Percentiles rank a stretch among this genome's conserved stretches.
Conservation (phyloP, 1,284 basidiomycete genomes). For the Mycena sp. region DNA sequence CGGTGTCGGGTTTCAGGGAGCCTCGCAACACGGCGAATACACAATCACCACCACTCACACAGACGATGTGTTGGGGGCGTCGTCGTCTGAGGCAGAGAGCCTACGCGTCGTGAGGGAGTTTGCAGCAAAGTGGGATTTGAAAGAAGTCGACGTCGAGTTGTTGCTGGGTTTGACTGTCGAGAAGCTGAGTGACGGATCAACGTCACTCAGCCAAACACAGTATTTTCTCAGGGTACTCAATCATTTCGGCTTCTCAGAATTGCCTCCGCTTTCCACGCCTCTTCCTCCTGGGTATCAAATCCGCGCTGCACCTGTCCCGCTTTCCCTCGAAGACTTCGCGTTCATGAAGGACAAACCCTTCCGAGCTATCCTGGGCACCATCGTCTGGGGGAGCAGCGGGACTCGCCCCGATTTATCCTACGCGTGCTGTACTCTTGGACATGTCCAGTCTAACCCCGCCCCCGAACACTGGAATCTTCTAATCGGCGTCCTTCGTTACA, state of each 20-base stretch:
- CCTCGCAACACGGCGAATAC: too few relatives aligned
- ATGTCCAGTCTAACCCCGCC: slow-evolving; percentile 12
- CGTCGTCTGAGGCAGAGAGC: slow-evolving; percentile 11
- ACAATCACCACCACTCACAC: slow-evolving; percentile 20
- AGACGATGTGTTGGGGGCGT: slow-evolving; percentile 20
- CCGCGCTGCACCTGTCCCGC: background rate
- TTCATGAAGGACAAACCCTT: slow-evolving; percentile 22
- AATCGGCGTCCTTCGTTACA: slow-evolving; percentile 8
- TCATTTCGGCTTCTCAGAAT: slow-evolving; percentile 6
- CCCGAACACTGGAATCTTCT: slow-evolving; percentile 12
- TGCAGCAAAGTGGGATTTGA: slow-evolving; percentile 18
- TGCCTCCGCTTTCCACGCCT: slow-evolving; percentile 11
- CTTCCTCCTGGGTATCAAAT: slow-evolving; percentile 15
- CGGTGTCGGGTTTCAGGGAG: too few relatives aligned
- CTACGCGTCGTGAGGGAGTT: slow-evolving; percentile 12
- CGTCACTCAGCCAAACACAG: slow-evolving; percentile 5
- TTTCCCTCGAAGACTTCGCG: background rate
- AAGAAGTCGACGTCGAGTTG: slow-evolving; percentile 13
- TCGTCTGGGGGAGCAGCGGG: slow-evolving; percentile 16
- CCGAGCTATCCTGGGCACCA: slow-evolving; percentile 5
- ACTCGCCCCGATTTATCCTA: slow-evolving; percentile 17
- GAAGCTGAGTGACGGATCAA: slow-evolving; percentile 1
- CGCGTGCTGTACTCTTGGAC: slow-evolving; percentile 16
- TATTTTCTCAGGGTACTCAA: slow-evolving; percentile 12
- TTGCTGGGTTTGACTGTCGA: slow-evolving; percentile 22